Base-by-base conservation (phyloP, 331 rosid species). In the Acacia concinna region DNA sequence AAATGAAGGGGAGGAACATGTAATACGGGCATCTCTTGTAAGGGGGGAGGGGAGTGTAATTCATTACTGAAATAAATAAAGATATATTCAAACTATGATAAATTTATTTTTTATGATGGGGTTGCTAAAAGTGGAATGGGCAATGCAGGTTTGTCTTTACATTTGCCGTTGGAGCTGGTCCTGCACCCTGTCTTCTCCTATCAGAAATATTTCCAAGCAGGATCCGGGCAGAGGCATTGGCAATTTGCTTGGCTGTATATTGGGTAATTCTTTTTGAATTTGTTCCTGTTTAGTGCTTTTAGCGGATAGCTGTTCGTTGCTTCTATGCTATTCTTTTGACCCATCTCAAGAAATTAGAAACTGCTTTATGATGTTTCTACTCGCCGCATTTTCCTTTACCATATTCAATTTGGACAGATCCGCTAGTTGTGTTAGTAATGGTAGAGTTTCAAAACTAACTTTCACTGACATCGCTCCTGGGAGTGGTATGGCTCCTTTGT, bases 171-270 rank as follows among this genome's bases (percentile, higher is more conserved):
- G 91, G 91, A 47, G 88, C 88, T 43, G 88, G 91, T 79, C 89
- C 89, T 4, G 89, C 84, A 75, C 91, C 91, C 74, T 49, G 84
- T 79, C 88, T 88, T 68, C 83, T 88, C 76, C 82, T 88, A 80
- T 88, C 89, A 40, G 91, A 88, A 81, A 86, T 85, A 57, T 82
- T 88, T 56, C 88, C 91, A 0, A 73, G 89, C 74, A 78, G 68
- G 79, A 88, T 88, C 76, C 79, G 89, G 76, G 91, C 88, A 65
- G 86, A 85, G 81, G 91, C 91, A 76, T 84, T 88, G 88, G 91
- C 91, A 49, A 71, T 88, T 68, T 86, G 91, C 86, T 74, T 88
- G 83, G 85, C 89, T 41, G 88, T 77, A 51, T 88, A 88, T 68
- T 88, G 89, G 89, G 91, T 86, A 81, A 81, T 46, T 73, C 54